Evolutionary conservation across 2,329 filamentous ascomycete genomes (phyloP).

Genomic region (Neurospora crassa): DNA sequence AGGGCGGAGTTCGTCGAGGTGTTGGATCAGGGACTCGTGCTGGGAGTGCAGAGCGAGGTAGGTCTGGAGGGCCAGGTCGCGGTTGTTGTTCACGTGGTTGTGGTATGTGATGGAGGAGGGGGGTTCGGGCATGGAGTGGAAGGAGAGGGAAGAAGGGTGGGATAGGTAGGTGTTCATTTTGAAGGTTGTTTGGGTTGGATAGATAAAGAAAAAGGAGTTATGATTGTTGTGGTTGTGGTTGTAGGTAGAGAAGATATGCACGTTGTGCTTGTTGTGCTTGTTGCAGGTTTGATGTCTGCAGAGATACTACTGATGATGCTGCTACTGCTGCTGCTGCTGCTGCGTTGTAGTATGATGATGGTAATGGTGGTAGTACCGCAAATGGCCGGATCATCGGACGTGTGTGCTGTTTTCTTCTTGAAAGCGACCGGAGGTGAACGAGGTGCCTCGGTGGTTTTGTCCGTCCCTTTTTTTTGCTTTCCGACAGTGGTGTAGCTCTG

Average conservation of each 20-base stretch:
- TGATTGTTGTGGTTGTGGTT: not conserved
- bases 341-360: not conserved
- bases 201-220: not conserved
- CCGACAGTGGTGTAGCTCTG: not conserved
- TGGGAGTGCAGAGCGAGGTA: constrained; percentile 45
- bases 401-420: not conserved
- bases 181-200: not conserved
- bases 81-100: constrained; percentile 19
- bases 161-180: not conserved
- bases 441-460: not conserved
- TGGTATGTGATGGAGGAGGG: constrained; percentile 2
- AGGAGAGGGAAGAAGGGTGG: not conserved
- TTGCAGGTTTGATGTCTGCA: not conserved
- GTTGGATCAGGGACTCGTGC: constrained; percentile 41
- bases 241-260: not conserved
- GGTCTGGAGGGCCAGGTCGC: constrained; percentile 41
- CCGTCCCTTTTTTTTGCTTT: not conserved
- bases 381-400: not conserved
- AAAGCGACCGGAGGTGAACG: not conserved
- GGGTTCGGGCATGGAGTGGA: not conserved
- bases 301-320: not conserved
- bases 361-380: not conserved
- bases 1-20: constrained; percentile 41
- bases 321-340: not conserved
- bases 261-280: not conserved